phyloP scores from a whole-genome alignment of 768 basidiomycete genomes.

The Strobilomyces dryophilus region DNA sequence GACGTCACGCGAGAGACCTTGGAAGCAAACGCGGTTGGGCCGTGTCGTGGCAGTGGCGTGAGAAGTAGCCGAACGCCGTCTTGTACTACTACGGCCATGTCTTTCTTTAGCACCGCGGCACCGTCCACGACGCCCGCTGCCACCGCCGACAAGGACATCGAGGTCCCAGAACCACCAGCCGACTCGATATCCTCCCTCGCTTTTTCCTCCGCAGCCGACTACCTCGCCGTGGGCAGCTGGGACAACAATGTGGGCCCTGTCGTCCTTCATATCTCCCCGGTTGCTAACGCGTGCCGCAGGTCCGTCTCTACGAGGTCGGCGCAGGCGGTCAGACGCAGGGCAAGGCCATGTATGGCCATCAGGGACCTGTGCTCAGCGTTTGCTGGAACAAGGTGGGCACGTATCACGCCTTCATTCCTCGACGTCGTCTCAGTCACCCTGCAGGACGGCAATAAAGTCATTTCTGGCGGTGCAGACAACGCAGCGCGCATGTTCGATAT shows the following conservation, averaged over 20 bases:
- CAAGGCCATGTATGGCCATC: constrained; percentile 87
- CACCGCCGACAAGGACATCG: constrained; percentile 68
- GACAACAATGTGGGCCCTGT: constrained; percentile 67
- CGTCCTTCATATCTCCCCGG: background rate
- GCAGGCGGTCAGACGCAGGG: constrained; percentile 76
- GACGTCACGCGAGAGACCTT: background rate
- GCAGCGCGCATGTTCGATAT: constrained; percentile 93
- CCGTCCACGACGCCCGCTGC: constrained; percentile 35
- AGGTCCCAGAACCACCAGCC: constrained; percentile 72
- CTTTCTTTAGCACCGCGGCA: constrained; percentile 38
- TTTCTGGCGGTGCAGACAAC: constrained; percentile 94
- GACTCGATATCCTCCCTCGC: constrained; percentile 85
- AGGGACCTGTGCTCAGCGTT: constrained; percentile 82
- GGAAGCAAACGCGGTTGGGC: too few relatives aligned
- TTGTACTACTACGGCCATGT: constrained; percentile 27
- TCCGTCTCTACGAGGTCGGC: constrained; percentile 89
- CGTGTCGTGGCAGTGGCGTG: constrained; percentile 21
- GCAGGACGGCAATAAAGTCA: constrained; percentile 85
- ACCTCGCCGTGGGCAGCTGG: constrained; percentile 92
- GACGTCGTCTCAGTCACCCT: constrained; percentile 3
- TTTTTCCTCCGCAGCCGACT: constrained; percentile 83
- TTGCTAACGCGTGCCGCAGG: constrained; percentile 42
- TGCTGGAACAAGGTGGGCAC: constrained; percentile 82
- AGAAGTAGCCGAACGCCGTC: constrained; percentile 1
- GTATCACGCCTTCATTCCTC: background rate